phyloP scores from a whole-genome alignment of 192 early-diverging fungal species.

The Entomortierella chlamydospora region DNA sequence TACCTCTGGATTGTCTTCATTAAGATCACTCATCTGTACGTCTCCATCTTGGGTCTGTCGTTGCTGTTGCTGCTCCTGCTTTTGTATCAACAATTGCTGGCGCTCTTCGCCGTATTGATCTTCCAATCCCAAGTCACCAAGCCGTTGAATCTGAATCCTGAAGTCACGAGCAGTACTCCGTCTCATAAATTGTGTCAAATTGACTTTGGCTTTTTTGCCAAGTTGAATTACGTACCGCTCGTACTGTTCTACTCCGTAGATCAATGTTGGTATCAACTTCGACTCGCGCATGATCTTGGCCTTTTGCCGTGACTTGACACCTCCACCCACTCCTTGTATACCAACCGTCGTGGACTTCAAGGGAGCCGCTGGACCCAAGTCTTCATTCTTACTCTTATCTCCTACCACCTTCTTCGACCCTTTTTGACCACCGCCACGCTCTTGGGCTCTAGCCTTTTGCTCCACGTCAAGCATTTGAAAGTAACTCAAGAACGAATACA shows the following conservation, averaged over 20 bases:
- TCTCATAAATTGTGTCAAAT: constrained; percentile 81
- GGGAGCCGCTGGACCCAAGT: background rate
- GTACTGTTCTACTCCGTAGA: constrained; percentile 81
- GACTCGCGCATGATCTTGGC: constrained; percentile 76
- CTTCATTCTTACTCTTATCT: constrained; percentile 16
- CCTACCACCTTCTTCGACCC: constrained; percentile 10
- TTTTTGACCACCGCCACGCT: constrained; percentile 36
- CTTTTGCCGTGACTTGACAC: constrained; percentile 47
- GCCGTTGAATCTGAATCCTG: constrained; percentile 67
- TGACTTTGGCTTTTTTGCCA: constrained; percentile 74
- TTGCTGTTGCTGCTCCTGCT: constrained; percentile 15
- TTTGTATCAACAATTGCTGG: constrained; percentile 22
- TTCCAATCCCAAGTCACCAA: constrained; percentile 55
- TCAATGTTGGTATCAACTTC: constrained; percentile 75
- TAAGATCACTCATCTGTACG: constrained; percentile 15
- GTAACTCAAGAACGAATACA: constrained; percentile 64
- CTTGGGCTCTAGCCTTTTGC: constrained; percentile 9
- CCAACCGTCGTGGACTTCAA: background rate
- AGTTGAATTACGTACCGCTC: constrained; percentile 80
- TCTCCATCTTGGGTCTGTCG: constrained; percentile 19
- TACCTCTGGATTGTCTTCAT: constrained; percentile 17
- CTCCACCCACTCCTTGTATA: background rate
- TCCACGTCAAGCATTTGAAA: constrained; percentile 47
- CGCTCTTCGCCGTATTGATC: constrained; percentile 52
- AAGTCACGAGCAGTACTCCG: constrained; percentile 86